A percentile compares a stretch with the other conserved stretches of the same genome.
These are phyloP conservation scores for Euphorbia schlechtendalii DNA, from an alignment of 441 rosid genomes.

Conservation along the genomic window DNA sequence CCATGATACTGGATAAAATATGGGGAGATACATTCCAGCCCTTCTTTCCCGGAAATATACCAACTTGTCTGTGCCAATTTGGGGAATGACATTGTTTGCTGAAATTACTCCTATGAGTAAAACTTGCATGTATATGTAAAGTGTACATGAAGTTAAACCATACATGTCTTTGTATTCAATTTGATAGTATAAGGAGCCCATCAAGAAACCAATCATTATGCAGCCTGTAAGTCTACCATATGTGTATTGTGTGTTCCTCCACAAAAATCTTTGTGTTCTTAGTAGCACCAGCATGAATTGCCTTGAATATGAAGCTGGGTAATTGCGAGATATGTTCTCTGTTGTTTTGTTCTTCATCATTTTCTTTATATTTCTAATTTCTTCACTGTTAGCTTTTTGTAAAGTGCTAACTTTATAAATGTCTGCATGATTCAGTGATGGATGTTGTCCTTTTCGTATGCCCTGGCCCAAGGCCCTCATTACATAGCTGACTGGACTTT, in stretches of 20 bases:
- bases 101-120: conserved; percentile 26
- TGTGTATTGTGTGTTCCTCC: conserved; percentile 28
- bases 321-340: conserved; percentile 11
- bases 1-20: conserved; percentile 31
- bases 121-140: conserved; percentile 33
- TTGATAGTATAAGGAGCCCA: conserved; percentile 26
- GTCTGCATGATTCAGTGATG: conserved; percentile 19
- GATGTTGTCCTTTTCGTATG: conserved; percentile 13
- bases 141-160: conserved; percentile 20
- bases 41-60: conserved; percentile 28
- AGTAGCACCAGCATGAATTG: conserved; percentile 25
- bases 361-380: conserved; percentile 13
- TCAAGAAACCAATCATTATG: conserved; percentile 25
- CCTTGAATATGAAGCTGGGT: conserved; percentile 22
- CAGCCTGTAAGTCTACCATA: conserved; percentile 25
- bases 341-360: conserved; percentile 12
- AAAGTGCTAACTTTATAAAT: conserved; percentile 17
- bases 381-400: conserved; percentile 13
- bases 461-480: conserved; percentile 24
- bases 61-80: conserved; percentile 29
- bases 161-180: conserved; percentile 25
- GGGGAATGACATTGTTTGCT: conserved; percentile 29
- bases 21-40: conserved; percentile 28
- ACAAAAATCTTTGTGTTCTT: conserved; percentile 30
- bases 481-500: conserved; percentile 26